phyloP scores from a whole-genome alignment of 2,329 filamentous ascomycete species.

The Stagonosporopsis tanaceti region DNA sequence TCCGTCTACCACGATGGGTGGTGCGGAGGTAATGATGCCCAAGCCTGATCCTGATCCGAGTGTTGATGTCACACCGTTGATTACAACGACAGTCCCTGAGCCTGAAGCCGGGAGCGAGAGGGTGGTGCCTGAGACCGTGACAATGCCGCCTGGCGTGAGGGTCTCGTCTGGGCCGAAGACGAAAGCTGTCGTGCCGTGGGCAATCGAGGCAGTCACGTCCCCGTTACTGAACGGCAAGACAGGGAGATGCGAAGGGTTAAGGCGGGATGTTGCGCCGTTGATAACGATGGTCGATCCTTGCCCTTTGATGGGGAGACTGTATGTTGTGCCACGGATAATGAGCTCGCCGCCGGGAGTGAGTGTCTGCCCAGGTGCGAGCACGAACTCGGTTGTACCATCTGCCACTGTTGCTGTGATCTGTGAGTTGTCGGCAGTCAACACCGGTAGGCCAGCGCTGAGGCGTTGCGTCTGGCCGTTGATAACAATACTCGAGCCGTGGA shows the following conservation, averaged over 20 bases:
- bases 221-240: conserved; percentile 25
- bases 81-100: conserved; percentile 36
- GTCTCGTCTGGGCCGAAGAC: conserved; percentile 35
- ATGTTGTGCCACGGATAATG: conserved; percentile 30
- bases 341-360: conserved; percentile 31
- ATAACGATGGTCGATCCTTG: conserved; percentile 34
- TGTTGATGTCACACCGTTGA: conserved; percentile 40
- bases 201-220: conserved; percentile 23
- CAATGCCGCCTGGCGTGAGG: conserved; percentile 35
- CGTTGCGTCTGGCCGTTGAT: conserved; percentile 35
- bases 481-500: conserved; percentile 28
- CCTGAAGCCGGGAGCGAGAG: conserved; percentile 34
- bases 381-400: conserved; percentile 29
- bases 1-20: conserved; percentile 38
- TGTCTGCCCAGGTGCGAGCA: conserved; percentile 30
- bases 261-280: conserved; percentile 38
- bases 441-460: conserved; percentile 23
- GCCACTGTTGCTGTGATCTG: conserved; percentile 16
- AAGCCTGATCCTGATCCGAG: conserved; percentile 16
- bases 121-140: conserved; percentile 42
- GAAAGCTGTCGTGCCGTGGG: conserved; percentile 36
- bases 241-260: conserved; percentile 22
- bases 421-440: conserved; percentile 17
- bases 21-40: conserved; percentile 26
- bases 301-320: conserved; percentile 29